Evolutionary conservation across 179 eudicot species (phyloP), one percentile per base, ranked within the genome.

Genomic region (Sideroxylon spinosum): DNA sequence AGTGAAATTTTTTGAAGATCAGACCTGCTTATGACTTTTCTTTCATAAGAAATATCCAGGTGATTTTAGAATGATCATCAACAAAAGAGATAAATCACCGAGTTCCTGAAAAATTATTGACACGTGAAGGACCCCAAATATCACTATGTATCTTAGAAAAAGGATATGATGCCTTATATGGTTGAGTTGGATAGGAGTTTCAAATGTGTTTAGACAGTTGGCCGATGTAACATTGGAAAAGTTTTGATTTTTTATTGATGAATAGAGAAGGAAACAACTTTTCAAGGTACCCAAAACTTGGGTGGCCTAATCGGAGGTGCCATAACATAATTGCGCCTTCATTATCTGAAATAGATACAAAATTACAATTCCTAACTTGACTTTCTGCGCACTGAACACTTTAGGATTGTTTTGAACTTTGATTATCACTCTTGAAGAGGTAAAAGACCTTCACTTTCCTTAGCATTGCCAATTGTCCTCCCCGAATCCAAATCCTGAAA

Each of bases 21-120:
- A 23, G 16, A 7, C 52, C 52, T 4, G 20, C 68, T 49, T 76
- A 71, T 5, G 59, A 52, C 7, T 52, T 61, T 64, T 76, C 63
- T 62, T 65, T 11, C 57, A 44, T 37, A 22, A 76, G 71, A 14
- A 62, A 76, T 62, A 57, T 46, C 52, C 52, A 74, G 28, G 77
- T 59, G 5, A 32, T 29, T 29, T 67, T 9, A 19, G 59, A 61
- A 9, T 48, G 68, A 75, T 62, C 56, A 75, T 75, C 69, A 14
- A 74, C 20, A 48, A 64, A 62, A 16, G 71, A 44, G 4, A 76
- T 52, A 63, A 76, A 76, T 71, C 71, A 76, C 10, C 12, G 4
- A 3, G 4, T 1, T 1, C 52, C 52, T 5, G 0, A 5, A 49
- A 49, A 6, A 49, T 10, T 49, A 5, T 49, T 49, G 6, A 49